Evolutionary conservation across 192 early-diverging fungal species (phyloP).

Genomic region (Gamsiella multidivaricata): DNA sequence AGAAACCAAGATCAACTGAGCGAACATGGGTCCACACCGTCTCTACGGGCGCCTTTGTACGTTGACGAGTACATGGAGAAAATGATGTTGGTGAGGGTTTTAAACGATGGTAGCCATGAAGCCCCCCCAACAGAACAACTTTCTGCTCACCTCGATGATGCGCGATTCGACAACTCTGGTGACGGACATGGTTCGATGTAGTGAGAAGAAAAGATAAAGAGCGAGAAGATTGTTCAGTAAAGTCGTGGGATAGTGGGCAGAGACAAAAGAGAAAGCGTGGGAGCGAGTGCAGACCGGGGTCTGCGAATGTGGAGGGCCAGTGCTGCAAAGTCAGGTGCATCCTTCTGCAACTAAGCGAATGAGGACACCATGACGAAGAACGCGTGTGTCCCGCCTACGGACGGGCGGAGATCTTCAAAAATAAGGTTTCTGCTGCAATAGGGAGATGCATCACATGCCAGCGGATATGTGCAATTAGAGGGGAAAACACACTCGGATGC

Average conservation of each 20-base stretch:
- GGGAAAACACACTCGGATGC: too few relatives aligned
- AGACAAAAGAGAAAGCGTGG: background rate
- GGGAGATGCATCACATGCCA: slow-evolving; percentile 13
- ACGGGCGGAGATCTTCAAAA: background rate
- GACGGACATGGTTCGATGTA: slow-evolving; percentile 24
- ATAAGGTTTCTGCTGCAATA: too few relatives aligned
- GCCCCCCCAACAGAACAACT: background rate
- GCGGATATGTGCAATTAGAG: background rate
- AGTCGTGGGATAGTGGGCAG: background rate
- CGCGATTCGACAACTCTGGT: slow-evolving; percentile 46
- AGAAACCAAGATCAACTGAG: slow-evolving; percentile 26
- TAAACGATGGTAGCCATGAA: too few relatives aligned
- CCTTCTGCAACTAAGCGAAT: too few relatives aligned
- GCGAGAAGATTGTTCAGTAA: background rate
- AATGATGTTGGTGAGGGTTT: background rate
- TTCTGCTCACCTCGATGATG: slow-evolving; percentile 20
- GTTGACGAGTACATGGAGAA: background rate
- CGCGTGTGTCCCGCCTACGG: background rate
- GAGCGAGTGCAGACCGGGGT: background rate
- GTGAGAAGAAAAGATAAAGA: background rate
- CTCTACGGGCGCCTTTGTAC: slow-evolving; percentile 31
- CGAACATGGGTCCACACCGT: slow-evolving; percentile 44
- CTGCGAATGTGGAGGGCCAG: background rate
- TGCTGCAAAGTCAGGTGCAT: too few relatives aligned
- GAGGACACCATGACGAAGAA: background rate